These are phyloP conservation scores for Globisporangium emineosum DNA, from an alignment of 352 stramenopile species.

Conservation along the genomic window DNA sequence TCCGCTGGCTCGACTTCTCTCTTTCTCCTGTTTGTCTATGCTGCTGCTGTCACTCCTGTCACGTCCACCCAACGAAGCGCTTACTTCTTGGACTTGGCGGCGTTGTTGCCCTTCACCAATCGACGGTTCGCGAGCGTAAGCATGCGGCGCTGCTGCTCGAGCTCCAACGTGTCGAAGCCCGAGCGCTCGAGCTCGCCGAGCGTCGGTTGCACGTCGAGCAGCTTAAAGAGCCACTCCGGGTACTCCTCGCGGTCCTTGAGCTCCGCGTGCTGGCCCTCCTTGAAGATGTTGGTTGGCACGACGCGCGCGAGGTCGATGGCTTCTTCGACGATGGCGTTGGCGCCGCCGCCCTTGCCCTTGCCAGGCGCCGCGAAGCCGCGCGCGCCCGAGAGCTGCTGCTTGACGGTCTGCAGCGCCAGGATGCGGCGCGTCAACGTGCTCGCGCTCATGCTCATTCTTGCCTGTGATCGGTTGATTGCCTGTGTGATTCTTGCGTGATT, in stretches of 20 bases:
- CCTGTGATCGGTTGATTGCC: background rate
- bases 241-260: constrained; percentile 81
- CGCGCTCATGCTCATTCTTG: constrained; percentile 22
- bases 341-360: constrained; percentile 63
- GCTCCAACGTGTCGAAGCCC: constrained; percentile 74
- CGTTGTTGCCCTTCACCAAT: constrained; percentile 72
- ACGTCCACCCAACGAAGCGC: constrained; percentile 4
- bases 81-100: constrained; percentile 86
- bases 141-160: constrained; percentile 79
- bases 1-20: no score
- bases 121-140: constrained; percentile 72
- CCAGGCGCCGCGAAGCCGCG: constrained; percentile 56
- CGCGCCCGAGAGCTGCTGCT: constrained; percentile 28
- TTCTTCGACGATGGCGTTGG: constrained; percentile 54
- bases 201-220: constrained; percentile 70
- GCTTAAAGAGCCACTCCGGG: constrained; percentile 79
- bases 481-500: background rate
- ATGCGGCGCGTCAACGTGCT: constrained; percentile 42
- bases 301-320: constrained; percentile 72
- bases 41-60: background rate
- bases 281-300: constrained; percentile 84
- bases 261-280: constrained; percentile 78
- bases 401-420: constrained; percentile 27
- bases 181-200: constrained; percentile 74
- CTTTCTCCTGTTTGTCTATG: background rate